Evolutionary conservation across 2,329 filamentous ascomycete species (phyloP), one percentile per base, ranked within the genome.

Genomic region (Fonsecaea pedrosoi): DNA sequence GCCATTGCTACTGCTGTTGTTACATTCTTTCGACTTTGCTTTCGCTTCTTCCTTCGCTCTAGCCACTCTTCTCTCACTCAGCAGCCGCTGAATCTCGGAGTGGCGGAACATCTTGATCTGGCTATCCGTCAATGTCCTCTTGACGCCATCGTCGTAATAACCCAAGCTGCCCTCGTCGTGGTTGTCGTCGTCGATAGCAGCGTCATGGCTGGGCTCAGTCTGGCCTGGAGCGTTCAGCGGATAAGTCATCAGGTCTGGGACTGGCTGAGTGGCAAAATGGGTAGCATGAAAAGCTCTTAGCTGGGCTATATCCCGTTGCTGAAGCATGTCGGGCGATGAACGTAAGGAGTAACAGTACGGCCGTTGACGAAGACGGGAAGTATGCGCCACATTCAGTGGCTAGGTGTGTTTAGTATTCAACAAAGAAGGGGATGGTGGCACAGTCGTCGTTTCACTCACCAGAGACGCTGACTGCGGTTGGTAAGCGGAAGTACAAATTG

Each of bases 51-150:
- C 63, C 62, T 59, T 58, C 57, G 68, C 65, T 25, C 56, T 54
- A 12, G 62, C 57, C 10, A 50, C 57, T 30, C 80, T 75, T 62
- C 75, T 76, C 67, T 84, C 81, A 69, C 87, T 86, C 32, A 91
- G 81, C 45, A 96, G 81, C 12, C 86, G 80, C 74, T 95, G 89
- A 25, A 96, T 85, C 78, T 98, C 94, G 1, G 91, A 94, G 75
- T 96, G 92, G 68, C 94, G 86, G 77, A 97, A 97, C 68, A 97
- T 94, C 61, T 87, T 87, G 72, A 97, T 92, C 81, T 97, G 92
- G 73, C 93, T 91, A 74, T 97, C 92, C 9, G 94, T 97, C 73
- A 98, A 83, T 18, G 93, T 97, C 48, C 94, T 90, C 76, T 95
- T 95, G 68, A 89, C 87, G 2, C 94, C 94, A 75, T 98, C 94